These are phyloP conservation scores for Pleurotus salmoneostramineus DNA, from an alignment of 768 basidiomycete species.

Conservation along the genomic window DNA sequence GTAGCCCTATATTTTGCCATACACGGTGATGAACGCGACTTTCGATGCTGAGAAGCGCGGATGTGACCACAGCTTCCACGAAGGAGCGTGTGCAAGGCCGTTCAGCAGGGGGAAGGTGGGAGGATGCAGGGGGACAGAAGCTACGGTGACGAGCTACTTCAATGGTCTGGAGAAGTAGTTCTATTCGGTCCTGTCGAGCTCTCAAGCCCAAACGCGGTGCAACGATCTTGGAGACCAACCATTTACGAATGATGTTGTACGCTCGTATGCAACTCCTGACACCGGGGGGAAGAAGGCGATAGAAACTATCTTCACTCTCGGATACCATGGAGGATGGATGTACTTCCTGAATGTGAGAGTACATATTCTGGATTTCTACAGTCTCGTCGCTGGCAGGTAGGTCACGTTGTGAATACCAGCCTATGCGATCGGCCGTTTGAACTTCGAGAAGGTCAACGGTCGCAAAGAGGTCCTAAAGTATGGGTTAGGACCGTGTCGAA, in stretches of 20 bases:
- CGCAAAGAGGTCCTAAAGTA: slow-evolving; percentile 65
- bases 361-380: slow-evolving; percentile 78
- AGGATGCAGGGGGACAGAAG: slow-evolving; percentile 32
- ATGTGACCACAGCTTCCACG: slow-evolving; percentile 70
- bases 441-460: slow-evolving; percentile 79
- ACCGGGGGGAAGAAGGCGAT: slow-evolving; percentile 71
- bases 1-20: slow-evolving; percentile 70
- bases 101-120: slow-evolving; percentile 35
- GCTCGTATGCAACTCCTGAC: slow-evolving; percentile 76
- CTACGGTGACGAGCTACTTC: slow-evolving; percentile 70
- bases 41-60: slow-evolving; percentile 76
- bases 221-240: slow-evolving; percentile 69
- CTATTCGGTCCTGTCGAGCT: slow-evolving; percentile 67
- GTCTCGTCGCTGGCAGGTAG: slow-evolving; percentile 48
- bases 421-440: slow-evolving; percentile 73
- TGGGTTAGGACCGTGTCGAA: slow-evolving; percentile 5
- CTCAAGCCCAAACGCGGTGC: slow-evolving; percentile 61
- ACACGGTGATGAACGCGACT: slow-evolving; percentile 75
- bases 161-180: slow-evolving; percentile 64
- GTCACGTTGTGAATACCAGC: slow-evolving; percentile 73
- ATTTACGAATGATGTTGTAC: slow-evolving; percentile 73
- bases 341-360: slow-evolving; percentile 67
- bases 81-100: slow-evolving; percentile 74
- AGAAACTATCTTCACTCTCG: slow-evolving; percentile 67
- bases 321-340: slow-evolving; percentile 71